Base-by-base conservation (phyloP, 208 protist species). In the Crithidia expoeki region DNA sequence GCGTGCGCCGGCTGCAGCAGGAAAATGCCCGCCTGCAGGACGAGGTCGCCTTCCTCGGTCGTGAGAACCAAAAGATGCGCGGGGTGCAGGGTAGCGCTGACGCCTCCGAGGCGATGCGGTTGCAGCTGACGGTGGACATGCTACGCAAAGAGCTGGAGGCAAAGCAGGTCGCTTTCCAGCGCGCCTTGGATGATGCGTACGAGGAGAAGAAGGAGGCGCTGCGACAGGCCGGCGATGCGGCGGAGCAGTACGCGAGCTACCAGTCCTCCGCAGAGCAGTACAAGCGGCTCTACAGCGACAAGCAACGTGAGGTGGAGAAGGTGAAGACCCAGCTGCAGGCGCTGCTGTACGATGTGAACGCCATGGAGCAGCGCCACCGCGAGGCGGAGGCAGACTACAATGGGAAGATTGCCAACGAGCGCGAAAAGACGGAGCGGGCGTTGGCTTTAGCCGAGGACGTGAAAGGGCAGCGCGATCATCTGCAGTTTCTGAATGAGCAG, bases 11-110 rank as follows among this genome's bases (percentile, higher is more conserved):
- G 7, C 68, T 91, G n/a, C 49, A 71, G 34, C 66, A 80, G 61
- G 85, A 91, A 47, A 81, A 84, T 68, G 21, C 33, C 2, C 79
- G 85, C 12, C 73, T 91, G 27, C 68, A 80, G 34, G 80, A 80
- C 21, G 85, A 88, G 56, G 74, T 91, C 6, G 57, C 58, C 56
- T 88, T 84, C 60, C 71, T 91, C 33, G 52, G 69, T 34, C 63
- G 69, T 2, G 85, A 83, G 32, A 88, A 83, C 50, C 64, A 85
- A 33, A 84, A 83, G 56, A 46, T 85, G 36, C 81, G 82, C 30
- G 23, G 50, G 19, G 77, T 72, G 12, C 66, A 66, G n/a, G n/a
- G 66, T 42, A 69, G 70, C 14, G 57, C 74, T 0, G 76, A 91
- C 34, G 55, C 65, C 11, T 65, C 77, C 23, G 79, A 85, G 46